Conservation (phyloP, 257 asterid genomes). For the Solanum sejunctum region DNA sequence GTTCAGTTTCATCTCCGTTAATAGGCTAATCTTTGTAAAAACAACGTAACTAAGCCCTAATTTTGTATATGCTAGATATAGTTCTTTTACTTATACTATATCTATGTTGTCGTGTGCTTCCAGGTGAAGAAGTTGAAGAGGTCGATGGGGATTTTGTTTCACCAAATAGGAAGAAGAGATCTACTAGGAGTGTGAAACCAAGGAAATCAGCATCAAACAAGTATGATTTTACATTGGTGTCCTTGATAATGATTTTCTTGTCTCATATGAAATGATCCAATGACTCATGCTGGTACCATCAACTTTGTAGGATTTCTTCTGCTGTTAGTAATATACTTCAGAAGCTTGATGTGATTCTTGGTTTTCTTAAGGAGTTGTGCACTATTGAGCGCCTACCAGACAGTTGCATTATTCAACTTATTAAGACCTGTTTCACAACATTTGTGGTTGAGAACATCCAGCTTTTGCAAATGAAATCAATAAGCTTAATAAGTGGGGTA, state of each 20-base stretch:
- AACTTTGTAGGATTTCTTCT: conserved; percentile 47
- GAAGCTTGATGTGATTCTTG: conserved; percentile 88
- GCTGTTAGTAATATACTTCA: conserved; percentile 67
- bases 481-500: conserved; percentile 92
- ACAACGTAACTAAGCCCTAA: not conserved
- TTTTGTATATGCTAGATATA: not conserved
- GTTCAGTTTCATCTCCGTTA: not conserved
- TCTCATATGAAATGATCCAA: conserved; percentile 3
- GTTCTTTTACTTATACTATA: not conserved
- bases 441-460: conserved; percentile 83
- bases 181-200: conserved; percentile 41
- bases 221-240: conserved; percentile 18
- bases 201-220: conserved; percentile 57
- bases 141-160: conserved; percentile 55
- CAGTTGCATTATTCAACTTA: conserved; percentile 89
- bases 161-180: conserved; percentile 71
- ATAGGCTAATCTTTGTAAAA: not conserved
- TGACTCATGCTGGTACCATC: not conserved
- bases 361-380: conserved; percentile 72
- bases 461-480: conserved; percentile 91
- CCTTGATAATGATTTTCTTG: not conserved
- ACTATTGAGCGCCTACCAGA: conserved; percentile 84
- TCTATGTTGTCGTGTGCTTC: not conserved
- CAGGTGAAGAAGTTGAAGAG: conserved; percentile 78
- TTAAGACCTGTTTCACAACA: conserved; percentile 81